phyloP scores from a whole-genome alignment of 208 protist species.

The Trypanosoma grayi region DNA sequence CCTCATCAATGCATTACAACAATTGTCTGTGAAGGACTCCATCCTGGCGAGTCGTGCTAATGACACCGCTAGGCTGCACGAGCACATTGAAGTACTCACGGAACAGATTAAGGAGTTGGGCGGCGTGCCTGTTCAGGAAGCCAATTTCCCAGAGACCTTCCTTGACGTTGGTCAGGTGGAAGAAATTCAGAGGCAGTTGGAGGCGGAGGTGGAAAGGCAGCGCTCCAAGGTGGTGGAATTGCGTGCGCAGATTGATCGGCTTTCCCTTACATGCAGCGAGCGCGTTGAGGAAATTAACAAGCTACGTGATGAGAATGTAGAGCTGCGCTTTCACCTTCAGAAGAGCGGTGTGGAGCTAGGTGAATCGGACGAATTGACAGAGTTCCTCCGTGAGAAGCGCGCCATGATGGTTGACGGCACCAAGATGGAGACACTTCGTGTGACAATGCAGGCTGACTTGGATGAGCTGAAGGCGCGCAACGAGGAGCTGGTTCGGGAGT shows the following conservation, averaged over 20 bases:
- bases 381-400: constrained; percentile 36
- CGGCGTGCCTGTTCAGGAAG: constrained; percentile 31
- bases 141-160: constrained; percentile 60
- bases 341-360: constrained; percentile 24
- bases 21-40: constrained; percentile 78
- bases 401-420: constrained; percentile 52
- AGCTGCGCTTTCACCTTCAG: constrained; percentile 38
- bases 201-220: constrained; percentile 58
- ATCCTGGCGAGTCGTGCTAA: constrained; percentile 78
- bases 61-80: constrained; percentile 75
- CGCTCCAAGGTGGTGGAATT: constrained; percentile 67
- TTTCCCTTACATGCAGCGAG: constrained; percentile 47
- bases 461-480: constrained; percentile 62
- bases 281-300: constrained; percentile 55
- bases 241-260: constrained; percentile 70
- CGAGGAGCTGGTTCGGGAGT: constrained; percentile 40
- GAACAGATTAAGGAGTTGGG: constrained; percentile 59
- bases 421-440: constrained; percentile 70
- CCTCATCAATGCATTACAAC: constrained; percentile 55
- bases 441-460: constrained; percentile 75
- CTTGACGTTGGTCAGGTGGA: constrained; percentile 84
- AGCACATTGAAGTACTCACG: constrained; percentile 59
- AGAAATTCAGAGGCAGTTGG: constrained; percentile 62
- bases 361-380: constrained; percentile 44
- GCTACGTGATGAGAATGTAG: constrained; percentile 24